Conservation (phyloP, 78 protist genomes). For the Diacronema lutheri region DNA sequence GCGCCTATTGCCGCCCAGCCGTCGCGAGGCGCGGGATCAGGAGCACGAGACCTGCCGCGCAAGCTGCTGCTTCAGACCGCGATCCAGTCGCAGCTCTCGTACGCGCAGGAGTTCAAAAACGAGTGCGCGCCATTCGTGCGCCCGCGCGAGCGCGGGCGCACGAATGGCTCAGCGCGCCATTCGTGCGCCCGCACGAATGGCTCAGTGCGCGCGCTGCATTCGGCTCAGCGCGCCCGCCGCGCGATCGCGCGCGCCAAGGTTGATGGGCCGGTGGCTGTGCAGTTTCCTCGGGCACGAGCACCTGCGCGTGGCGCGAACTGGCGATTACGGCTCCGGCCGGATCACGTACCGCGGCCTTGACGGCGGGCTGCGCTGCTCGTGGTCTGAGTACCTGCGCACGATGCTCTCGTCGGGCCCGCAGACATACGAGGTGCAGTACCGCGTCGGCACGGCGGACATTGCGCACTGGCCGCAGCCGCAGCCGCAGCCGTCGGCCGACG, state of each 20-base stretch:
- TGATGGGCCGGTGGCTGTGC: not conserved
- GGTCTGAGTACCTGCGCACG: not conserved
- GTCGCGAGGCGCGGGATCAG: too few species aligned
- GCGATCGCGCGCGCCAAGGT: too few species aligned
- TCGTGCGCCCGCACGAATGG: too few species aligned
- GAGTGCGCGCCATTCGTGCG: too few species aligned
- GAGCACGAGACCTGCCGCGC: not conserved
- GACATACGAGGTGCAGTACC: not conserved
- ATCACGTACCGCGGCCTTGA: not conserved
- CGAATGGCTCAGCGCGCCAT: too few species aligned
- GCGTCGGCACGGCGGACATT: not conserved
- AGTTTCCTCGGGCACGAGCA: conserved; percentile 8
- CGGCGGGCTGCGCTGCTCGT: not conserved
- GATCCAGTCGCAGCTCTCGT: not conserved
- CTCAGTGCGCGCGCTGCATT: too few species aligned
- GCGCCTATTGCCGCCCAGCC: too few species aligned
- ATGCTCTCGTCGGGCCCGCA: not conserved
- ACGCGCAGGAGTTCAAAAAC: not conserved
- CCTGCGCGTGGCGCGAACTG: not conserved
- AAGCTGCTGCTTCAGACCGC: not conserved
- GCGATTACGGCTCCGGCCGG: not conserved
- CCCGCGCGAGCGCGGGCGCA: too few species aligned
- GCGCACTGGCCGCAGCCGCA: too few species aligned
- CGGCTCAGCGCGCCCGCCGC: too few species aligned
- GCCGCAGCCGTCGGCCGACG: too few species aligned